phyloP scores from a whole-genome alignment of 2,329 filamentous ascomycete species.

The Colletotrichum tamarilloi region DNA sequence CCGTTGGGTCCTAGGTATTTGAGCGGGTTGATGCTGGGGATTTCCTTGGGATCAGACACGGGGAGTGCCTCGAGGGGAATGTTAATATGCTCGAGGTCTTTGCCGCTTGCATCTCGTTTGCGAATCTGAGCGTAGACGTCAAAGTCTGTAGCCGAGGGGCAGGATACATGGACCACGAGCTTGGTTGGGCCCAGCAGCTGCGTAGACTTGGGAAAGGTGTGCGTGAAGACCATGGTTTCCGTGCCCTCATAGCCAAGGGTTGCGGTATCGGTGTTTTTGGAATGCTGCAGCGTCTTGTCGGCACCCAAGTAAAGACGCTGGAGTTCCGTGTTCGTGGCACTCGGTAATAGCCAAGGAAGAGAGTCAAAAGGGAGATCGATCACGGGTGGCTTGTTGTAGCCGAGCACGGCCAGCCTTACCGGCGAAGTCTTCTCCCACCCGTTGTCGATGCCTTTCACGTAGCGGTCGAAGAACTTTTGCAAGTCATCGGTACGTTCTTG shows the following conservation, averaged over 20 bases:
- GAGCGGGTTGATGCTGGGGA: constrained; percentile 13
- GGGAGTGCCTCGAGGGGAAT: constrained; percentile 2
- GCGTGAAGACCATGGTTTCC: background rate
- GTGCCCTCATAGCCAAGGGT: background rate
- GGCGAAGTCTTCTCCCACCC: constrained; percentile 37
- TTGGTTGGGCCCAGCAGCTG: constrained; percentile 7
- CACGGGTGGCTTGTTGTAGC: constrained; percentile 6
- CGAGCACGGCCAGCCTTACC: constrained; percentile 19
- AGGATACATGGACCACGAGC: constrained; percentile 8
- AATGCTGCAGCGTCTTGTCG: background rate
- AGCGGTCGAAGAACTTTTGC: constrained; percentile 37
- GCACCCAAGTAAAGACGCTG: background rate
- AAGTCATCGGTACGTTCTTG: constrained; percentile 38
- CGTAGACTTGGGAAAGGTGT: background rate
- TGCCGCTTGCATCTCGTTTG: constrained; percentile 3
- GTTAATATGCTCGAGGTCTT: constrained; percentile 8
- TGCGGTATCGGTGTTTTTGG: background rate
- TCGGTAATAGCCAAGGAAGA: background rate
- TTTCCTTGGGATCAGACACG: background rate
- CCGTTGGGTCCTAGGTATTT: constrained; percentile 15
- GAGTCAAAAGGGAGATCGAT: background rate
- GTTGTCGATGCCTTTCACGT: constrained; percentile 22
- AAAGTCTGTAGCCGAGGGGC: background rate
- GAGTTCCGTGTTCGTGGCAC: background rate
- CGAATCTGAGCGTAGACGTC: constrained; percentile 9